Evolutionary conservation across 148 eudicot species (phyloP).

Genomic region (Silene uniflora): DNA sequence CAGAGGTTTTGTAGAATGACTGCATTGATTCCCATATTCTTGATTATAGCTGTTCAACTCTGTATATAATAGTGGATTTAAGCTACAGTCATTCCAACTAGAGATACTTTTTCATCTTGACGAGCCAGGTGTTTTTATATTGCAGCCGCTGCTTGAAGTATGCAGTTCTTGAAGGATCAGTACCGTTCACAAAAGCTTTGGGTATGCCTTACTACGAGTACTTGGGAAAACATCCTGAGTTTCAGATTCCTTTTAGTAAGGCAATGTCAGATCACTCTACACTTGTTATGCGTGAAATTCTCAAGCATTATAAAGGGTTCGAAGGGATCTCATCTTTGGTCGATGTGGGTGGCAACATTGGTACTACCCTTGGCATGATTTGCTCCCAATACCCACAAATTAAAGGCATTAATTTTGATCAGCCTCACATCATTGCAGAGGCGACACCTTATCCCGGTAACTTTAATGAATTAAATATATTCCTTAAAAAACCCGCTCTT

Average conservation of each 20-base stretch:
- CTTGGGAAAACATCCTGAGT: slow-evolving; percentile 57
- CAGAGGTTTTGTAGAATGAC: no score
- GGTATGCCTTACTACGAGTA: slow-evolving; percentile 72
- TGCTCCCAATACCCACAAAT: slow-evolving; percentile 55
- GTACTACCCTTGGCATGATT: slow-evolving; percentile 60
- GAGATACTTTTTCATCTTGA: background rate
- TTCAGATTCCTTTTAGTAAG: slow-evolving; percentile 50
- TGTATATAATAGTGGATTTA: no score
- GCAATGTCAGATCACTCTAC: slow-evolving; percentile 79
- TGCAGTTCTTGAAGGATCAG: slow-evolving; percentile 68
- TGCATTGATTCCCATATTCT: no score
- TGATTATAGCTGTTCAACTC: no score
- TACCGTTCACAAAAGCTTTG: slow-evolving; percentile 72
- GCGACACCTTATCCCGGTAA: slow-evolving; percentile 60
- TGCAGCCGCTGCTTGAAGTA: slow-evolving; percentile 62
- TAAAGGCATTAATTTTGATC: slow-evolving; percentile 74
- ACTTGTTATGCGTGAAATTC: slow-evolving; percentile 58
- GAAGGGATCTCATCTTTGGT: slow-evolving; percentile 46
- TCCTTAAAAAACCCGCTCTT: no score
- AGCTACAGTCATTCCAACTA: no score
- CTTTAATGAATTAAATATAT: no score
- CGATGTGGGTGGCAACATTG: slow-evolving; percentile 81
- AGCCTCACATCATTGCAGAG: slow-evolving; percentile 64
- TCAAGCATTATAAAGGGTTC: slow-evolving; percentile 58
- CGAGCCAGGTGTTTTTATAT: background rate